Percentiles rank a stretch among this genome's conserved stretches.
Evolutionary conservation across 2,329 filamentous ascomycete species (phyloP).

Genomic region (Verticillium albo-atrum): DNA sequence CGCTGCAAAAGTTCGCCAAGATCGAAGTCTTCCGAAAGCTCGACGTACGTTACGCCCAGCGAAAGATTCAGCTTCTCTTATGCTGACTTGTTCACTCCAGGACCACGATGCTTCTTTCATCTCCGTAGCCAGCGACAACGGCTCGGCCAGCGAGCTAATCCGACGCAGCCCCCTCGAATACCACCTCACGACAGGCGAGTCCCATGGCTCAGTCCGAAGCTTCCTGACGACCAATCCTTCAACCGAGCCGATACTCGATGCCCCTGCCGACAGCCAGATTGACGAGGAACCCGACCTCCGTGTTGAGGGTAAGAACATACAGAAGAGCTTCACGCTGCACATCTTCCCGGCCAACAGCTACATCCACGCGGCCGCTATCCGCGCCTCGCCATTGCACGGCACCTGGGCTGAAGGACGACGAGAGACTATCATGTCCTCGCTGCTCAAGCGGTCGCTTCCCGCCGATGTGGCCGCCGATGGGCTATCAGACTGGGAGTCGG

Average conservation of each 20-base stretch:
- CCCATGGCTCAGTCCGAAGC: conserved; percentile 19
- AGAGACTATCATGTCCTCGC: conserved; percentile 25
- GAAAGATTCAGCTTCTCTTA: too few relatives aligned
- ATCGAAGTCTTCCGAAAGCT: conserved; percentile 51
- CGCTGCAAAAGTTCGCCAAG: conserved; percentile 42
- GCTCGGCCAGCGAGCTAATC: conserved; percentile 35
- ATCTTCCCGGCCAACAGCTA: conserved; percentile 34
- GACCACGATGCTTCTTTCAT: conserved; percentile 45
- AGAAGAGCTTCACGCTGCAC: conserved; percentile 34
- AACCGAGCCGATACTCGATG: conserved; percentile 6
- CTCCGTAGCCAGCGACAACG: conserved; percentile 37
- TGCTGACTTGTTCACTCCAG: conserved; percentile 20
- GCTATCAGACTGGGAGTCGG: conserved; percentile 38
- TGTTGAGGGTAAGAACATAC: conserved; percentile 6
- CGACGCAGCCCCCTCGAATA: conserved; percentile 43
- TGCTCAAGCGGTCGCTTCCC: conserved; percentile 34
- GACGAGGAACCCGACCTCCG: not conserved
- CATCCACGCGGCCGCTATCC: conserved; percentile 31
- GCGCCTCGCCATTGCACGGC: conserved; percentile 29
- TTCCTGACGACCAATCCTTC: conserved; percentile 20
- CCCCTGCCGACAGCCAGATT: not conserved
- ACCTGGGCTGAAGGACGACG: conserved; percentile 33
- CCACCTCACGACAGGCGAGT: conserved; percentile 26
- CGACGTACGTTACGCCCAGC: conserved; percentile 21
- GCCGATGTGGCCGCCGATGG: conserved; percentile 28